Evolutionary conservation across 169 alveolate genomes (phyloP), one percentile per base, ranked within the genome.

Genomic region (Theileria sp.): DNA sequence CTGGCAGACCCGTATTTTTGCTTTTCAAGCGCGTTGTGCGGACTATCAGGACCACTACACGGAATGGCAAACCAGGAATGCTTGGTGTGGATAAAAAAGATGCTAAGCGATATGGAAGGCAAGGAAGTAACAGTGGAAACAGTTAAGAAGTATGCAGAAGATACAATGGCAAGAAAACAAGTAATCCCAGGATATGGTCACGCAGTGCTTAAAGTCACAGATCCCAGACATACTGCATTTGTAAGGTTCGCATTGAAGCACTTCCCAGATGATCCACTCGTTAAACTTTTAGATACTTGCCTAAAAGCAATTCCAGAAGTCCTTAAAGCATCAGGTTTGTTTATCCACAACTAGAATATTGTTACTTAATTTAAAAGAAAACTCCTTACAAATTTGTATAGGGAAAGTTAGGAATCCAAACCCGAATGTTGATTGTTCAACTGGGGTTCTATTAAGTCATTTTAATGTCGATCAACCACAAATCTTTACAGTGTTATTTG

Each of bases 161-260:
- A 87, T 0, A 90, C 95, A 66, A 81, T 96, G 67, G 88, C 77
- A 32, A 71, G 87, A 21, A 98, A 98, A 25, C 91, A 88, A 72
- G 99, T 96, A 17, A 95, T 97, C 2, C 99, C 98, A 30, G 99
- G 99, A 26, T 97, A 93, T 78, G 99, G 99, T 9, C 99, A 97
- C 83, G 99, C 99, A 13, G 99, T 97, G 23, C 91, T 97, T 36
- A 93, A 98, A 83, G 94, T 94, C 36, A 95, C 98, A 15, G 99
- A 97, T 86, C 99, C 99, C 34, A 92, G 98, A 81, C 90, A 87
- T 71, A 69, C 82, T n/a, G 94, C 93, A 26, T 76, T 87, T 74
- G 86, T 93, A 50, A 93, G 94, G 65, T 97, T 96, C 88, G 97
- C 97, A 25, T 88, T 92, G 67, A 84, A 86, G 77, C 80, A 94